Evolutionary conservation across 225 moss, liverwort and hornwort species (phyloP).

Genomic region (Lunularia cruciata): DNA sequence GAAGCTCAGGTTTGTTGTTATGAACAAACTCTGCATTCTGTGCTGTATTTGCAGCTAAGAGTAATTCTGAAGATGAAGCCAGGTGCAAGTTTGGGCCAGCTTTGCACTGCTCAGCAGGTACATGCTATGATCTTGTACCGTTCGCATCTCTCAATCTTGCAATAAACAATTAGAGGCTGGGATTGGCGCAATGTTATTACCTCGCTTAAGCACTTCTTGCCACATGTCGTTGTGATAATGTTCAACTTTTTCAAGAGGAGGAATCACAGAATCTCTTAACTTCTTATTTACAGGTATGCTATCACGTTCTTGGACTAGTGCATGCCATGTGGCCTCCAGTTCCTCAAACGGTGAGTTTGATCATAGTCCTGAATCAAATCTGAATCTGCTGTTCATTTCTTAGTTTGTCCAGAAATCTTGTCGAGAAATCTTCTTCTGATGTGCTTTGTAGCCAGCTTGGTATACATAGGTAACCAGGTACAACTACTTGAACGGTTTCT

Average conservation of each 20-base stretch:
- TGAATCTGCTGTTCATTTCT: no score
- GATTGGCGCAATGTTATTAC: not conserved
- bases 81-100: slow-evolving; percentile 68
- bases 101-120: slow-evolving; percentile 96
- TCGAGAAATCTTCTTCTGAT: no score
- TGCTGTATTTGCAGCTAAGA: slow-evolving; percentile 66
- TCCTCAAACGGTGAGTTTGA: slow-evolving; percentile 72
- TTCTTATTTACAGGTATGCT: slow-evolving; percentile 70
- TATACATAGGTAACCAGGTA: no score
- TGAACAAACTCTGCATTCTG: no score
- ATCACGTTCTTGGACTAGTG: slow-evolving; percentile 94
- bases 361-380: slow-evolving; percentile 1
- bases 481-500: no score
- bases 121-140: not conserved
- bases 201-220: not conserved
- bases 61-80: slow-evolving; percentile 89
- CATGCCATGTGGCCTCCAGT: slow-evolving; percentile 99
- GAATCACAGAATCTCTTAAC: not conserved
- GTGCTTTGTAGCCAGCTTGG: no score
- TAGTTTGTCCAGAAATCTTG: no score
- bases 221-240: not conserved
- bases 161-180: not conserved
- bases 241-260: no score
- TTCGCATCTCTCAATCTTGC: no score
- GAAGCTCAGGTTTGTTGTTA: not conserved